These are phyloP conservation scores for Nitzschia putrida DNA, from an alignment of 108 stramenopile genomes.

Conservation along the genomic window DNA sequence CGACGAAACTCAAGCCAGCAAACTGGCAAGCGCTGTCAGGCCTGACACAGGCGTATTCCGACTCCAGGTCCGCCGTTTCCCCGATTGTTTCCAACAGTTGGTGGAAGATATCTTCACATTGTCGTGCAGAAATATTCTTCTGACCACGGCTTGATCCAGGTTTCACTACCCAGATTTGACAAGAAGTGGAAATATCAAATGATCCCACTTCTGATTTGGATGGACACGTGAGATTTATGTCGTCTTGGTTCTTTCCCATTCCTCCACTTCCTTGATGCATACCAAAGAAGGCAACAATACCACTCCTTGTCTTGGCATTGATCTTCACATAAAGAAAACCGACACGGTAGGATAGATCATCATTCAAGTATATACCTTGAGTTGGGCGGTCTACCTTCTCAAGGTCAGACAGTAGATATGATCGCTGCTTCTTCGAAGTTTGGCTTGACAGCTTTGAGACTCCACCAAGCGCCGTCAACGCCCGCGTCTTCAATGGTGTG, in stretches of 20 bases:
- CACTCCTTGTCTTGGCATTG: slow-evolving; percentile 64
- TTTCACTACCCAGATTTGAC: slow-evolving; percentile 80
- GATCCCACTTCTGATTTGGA: slow-evolving; percentile 28
- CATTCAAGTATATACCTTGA: slow-evolving; percentile 71
- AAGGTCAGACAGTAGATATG: slow-evolving; percentile 63
- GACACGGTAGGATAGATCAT: slow-evolving; percentile 59
- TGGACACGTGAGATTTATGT: slow-evolving; percentile 48
- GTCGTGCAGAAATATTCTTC: slow-evolving; percentile 60
- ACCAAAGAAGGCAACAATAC: slow-evolving; percentile 72
- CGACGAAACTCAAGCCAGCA: slow-evolving; percentile 60
- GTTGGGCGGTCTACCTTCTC: slow-evolving; percentile 54
- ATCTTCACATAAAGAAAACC: slow-evolving; percentile 82
- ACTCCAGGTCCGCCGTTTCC: slow-evolving; percentile 43
- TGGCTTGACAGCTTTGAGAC: slow-evolving; percentile 50
- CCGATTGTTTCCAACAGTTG: slow-evolving; percentile 70
- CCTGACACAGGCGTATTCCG: slow-evolving; percentile 72
- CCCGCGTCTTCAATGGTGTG: slow-evolving; percentile 76
- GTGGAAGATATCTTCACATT: slow-evolving; percentile 68
- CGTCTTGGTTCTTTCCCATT: slow-evolving; percentile 14
- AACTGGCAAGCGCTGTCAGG: slow-evolving; percentile 48
- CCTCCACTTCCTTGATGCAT: slow-evolving; percentile 60
- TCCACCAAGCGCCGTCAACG: slow-evolving; percentile 84
- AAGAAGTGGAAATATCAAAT: slow-evolving; percentile 57
- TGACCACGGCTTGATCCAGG: slow-evolving; percentile 63
- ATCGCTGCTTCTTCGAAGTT: slow-evolving; percentile 42